Conservation (phyloP, 2,329 filamentous ascomycete genomes). For the Trichoderma atrobrunneum region DNA sequence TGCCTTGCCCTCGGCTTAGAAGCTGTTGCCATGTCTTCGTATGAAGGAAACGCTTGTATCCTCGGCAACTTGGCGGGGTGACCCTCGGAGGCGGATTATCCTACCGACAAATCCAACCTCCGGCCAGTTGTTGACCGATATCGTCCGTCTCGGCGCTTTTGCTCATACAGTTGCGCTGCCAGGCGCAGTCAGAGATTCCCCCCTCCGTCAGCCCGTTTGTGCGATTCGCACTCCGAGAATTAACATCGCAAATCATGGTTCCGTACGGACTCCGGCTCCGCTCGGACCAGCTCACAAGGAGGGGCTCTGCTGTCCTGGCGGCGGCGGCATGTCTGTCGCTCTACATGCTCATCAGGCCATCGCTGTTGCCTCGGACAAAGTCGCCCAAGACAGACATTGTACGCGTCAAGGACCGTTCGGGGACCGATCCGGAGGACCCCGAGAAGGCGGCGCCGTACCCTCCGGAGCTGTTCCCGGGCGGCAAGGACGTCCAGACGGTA, state of each 20-base stretch:
- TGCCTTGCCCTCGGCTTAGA: not conserved
- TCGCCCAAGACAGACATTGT: constrained; percentile 2
- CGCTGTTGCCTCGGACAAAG: constrained; percentile 22
- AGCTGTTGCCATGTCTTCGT: not conserved
- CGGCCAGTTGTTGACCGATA: not conserved
- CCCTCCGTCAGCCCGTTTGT: not conserved
- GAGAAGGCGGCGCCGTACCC: constrained; percentile 56
- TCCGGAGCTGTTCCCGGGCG: constrained; percentile 66
- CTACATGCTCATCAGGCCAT: constrained; percentile 34
- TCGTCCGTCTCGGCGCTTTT: not conserved
- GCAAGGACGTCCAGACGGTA: constrained; percentile 63
- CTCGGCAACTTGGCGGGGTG: constrained; percentile 11
- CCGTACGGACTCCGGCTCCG: constrained; percentile 13
- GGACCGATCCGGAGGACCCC: not conserved
- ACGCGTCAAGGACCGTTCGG: not conserved
- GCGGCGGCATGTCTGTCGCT: constrained; percentile 34
- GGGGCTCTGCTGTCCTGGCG: constrained; percentile 20
- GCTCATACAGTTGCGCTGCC: not conserved
- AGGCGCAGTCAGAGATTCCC: not conserved
- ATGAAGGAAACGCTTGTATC: not conserved
- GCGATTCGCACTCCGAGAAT: not conserved
- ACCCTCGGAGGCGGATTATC: constrained; percentile 6
- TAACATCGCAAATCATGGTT: constrained; percentile 6
- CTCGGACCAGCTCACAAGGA: not conserved
- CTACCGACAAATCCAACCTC: not conserved